phyloP scores from a whole-genome alignment of 2,329 filamentous ascomycete genomes.

The Tolypocladium album region DNA sequence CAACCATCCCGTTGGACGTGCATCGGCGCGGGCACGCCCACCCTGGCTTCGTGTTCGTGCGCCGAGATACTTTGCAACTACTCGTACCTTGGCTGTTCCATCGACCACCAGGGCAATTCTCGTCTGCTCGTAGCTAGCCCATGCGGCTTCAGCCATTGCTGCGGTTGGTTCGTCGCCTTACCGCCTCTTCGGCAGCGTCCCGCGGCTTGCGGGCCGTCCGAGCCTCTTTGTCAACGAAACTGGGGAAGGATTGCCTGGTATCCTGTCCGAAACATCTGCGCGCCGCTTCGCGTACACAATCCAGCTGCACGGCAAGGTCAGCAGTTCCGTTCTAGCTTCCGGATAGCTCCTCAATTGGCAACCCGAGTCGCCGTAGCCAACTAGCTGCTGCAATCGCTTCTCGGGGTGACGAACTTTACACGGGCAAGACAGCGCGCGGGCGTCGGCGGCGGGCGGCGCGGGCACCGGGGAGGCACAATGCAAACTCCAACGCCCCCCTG shows the following conservation, averaged over 20 bases:
- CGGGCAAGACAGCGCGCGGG: neutral
- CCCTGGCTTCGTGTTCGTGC: neutral
- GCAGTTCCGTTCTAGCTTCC: neutral
- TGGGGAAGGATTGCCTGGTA: neutral
- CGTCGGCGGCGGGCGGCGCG: constrained; percentile 2
- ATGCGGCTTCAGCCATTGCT: neutral
- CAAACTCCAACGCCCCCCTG: neutral
- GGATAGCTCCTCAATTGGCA: neutral
- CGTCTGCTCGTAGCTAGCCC: neutral
- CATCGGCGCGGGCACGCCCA: neutral
- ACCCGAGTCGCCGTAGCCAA: neutral
- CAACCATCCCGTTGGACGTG: neutral
- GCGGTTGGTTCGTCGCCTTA: neutral
- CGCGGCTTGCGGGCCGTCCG: neutral
- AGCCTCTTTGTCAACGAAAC: neutral
- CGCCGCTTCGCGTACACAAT: neutral
- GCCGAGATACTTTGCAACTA: neutral
- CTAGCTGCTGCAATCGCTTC: neutral
- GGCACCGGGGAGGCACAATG: neutral
- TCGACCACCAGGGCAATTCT: neutral
- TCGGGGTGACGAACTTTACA: neutral
- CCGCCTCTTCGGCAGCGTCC: constrained; percentile 2
- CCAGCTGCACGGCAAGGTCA: neutral
- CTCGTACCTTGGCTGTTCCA: neutral
- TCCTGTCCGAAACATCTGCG: neutral